Percentiles rank a stretch among this genome's conserved stretches.
phyloP scores from a whole-genome alignment of 1,284 basidiomycete genomes.

The Cutaneotrichosporon sp. region DNA sequence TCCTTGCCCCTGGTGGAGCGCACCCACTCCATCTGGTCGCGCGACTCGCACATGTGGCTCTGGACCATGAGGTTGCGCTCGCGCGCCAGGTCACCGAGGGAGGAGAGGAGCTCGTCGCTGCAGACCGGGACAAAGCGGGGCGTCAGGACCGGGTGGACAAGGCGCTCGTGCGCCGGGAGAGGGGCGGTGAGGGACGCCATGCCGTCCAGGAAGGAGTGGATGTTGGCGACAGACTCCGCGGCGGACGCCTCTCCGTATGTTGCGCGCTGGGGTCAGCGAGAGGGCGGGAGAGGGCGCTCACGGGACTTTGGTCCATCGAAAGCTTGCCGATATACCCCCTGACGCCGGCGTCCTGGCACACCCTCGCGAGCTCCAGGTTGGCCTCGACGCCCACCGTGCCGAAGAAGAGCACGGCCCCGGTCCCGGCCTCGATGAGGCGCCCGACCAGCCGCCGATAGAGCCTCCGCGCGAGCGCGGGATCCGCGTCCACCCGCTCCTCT shows the following conservation, averaged over 20 bases:
- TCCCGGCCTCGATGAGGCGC: conserved; percentile 69
- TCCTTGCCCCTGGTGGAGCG: conserved; percentile 61
- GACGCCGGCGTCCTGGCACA: conserved; percentile 71
- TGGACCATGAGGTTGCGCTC: conserved; percentile 62
- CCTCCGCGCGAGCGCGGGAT: conserved; percentile 61
- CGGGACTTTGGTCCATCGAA: conserved; percentile 76
- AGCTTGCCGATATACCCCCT: conserved; percentile 83
- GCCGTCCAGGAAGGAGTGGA: conserved; percentile 61
- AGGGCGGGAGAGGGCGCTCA: conserved; percentile 27
- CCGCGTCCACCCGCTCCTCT: conserved; percentile 69
- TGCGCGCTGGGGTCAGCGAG: conserved; percentile 56
- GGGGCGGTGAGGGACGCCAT: conserved; percentile 57
- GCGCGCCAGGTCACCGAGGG: conserved; percentile 61
- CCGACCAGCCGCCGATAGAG: conserved; percentile 68
- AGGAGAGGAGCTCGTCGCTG: conserved; percentile 65
- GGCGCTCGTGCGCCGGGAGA: conserved; percentile 57
- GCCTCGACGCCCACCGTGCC: conserved; percentile 76
- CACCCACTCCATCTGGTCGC: conserved; percentile 72
- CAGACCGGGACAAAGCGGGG: conserved; percentile 81
- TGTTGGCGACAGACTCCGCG: conserved; percentile 58
- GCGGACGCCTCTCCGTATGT: conserved; percentile 69
- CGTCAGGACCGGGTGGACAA: conserved; percentile 76
- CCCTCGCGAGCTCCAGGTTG: conserved; percentile 59
- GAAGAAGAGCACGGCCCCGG: conserved; percentile 72
- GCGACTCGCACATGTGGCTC: conserved; percentile 74